These are phyloP conservation scores for Vinca major DNA, from an alignment of 305 asterid species.

Conservation along the genomic window DNA sequence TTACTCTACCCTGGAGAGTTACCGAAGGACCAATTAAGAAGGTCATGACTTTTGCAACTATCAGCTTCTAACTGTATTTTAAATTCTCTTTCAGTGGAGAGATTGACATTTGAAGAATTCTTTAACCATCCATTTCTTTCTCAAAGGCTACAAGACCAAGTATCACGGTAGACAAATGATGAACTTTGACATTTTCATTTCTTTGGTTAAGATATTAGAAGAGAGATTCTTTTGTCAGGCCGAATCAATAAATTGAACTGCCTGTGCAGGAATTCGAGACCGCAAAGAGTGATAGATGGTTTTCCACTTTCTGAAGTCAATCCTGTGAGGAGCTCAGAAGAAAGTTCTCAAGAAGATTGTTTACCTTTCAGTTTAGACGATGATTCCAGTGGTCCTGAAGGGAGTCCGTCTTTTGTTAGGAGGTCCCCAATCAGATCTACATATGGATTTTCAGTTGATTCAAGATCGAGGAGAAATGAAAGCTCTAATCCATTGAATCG, in stretches of 20 bases:
- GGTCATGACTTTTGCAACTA: neutral
- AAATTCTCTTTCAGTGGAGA: conserved; percentile 54
- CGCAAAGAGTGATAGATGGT: conserved; percentile 35
- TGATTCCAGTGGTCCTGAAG: conserved; percentile 48
- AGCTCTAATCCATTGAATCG: conserved; percentile 28
- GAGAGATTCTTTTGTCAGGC: neutral
- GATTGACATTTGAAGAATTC: conserved; percentile 89
- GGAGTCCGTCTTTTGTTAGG: conserved; percentile 44
- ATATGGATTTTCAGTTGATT: conserved; percentile 55
- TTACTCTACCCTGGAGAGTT: neutral
- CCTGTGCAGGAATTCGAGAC: conserved; percentile 33
- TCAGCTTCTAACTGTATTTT: conserved; percentile 3
- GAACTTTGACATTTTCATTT: conserved; percentile 15
- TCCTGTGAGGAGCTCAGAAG: conserved; percentile 35
- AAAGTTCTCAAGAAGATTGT: conserved; percentile 59
- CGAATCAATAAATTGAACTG: neutral
- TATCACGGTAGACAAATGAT: conserved; percentile 41
- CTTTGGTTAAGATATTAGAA: conserved; percentile 7
- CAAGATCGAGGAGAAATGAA: conserved; percentile 32
- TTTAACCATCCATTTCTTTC: conserved; percentile 85
- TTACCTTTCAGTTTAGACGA: conserved; percentile 72
- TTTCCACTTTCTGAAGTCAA: conserved; percentile 34
- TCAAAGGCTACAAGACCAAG: conserved; percentile 40
- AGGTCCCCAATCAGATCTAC: conserved; percentile 38
- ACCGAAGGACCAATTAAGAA: conserved; percentile 2